phyloP scores from a whole-genome alignment of 75 land plant species.

The Chamaecyparis obtusa region DNA sequence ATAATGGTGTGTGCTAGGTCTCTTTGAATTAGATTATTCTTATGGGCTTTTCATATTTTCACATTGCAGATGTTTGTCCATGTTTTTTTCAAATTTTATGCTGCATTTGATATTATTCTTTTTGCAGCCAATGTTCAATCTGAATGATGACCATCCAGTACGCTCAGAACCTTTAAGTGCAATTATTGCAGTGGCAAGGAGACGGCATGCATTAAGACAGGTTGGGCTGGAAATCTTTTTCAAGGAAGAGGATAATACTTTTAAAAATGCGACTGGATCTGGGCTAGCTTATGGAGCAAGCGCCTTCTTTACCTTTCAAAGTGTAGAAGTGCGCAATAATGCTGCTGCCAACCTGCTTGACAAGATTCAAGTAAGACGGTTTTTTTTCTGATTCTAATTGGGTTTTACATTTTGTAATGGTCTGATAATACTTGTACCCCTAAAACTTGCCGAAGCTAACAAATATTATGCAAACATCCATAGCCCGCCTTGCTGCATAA shows the following conservation, averaged over 20 bases:
- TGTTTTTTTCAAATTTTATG: neutral
- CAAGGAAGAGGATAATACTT: conserved; percentile 21
- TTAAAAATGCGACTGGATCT: conserved; percentile 9
- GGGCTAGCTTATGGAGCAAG: conserved; percentile 32
- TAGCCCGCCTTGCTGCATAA: neutral
- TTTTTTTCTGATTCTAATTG: neutral
- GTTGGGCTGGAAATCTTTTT: conserved; percentile 45
- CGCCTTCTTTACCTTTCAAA: conserved; percentile 43
- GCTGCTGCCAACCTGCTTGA: conserved; percentile 16
- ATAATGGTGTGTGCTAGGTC: neutral
- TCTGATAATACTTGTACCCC: neutral
- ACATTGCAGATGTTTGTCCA: neutral
- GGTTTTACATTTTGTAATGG: neutral
- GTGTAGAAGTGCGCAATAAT: conserved; percentile 28
- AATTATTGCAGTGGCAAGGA: conserved; percentile 39
- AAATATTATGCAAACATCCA: neutral
- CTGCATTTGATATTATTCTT: neutral
- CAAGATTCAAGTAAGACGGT: conserved; percentile 22
- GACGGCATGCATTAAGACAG: conserved; percentile 35
- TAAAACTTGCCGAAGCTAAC: neutral
- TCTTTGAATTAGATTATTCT: neutral
- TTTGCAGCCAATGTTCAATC: conserved; percentile 32
- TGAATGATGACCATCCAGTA: conserved; percentile 44
- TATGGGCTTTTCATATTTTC: neutral
- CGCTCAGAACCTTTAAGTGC: conserved; percentile 30